phyloP scores from a whole-genome alignment of 306 rosid genomes.

The Prunus armeniaca region DNA sequence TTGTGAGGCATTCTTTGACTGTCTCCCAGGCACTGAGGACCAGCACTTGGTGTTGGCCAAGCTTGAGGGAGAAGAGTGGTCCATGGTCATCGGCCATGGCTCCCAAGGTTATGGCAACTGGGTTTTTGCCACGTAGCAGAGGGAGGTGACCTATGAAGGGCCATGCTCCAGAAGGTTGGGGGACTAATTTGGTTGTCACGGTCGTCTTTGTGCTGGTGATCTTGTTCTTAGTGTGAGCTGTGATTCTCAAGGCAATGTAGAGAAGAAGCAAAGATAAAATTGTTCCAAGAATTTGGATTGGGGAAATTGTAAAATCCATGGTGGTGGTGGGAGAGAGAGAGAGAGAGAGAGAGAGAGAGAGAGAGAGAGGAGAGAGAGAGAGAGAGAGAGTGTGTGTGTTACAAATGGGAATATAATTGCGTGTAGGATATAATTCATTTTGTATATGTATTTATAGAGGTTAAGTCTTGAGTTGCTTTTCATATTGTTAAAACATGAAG shows the following conservation, averaged over 20 bases:
- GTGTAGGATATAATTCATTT: neutral
- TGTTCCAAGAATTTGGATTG: neutral
- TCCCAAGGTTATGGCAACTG: slow-evolving; percentile 22
- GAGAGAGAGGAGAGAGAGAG: too few species aligned
- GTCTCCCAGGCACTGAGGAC: slow-evolving; percentile 24
- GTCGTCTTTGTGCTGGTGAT: neutral
- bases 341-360: too few species aligned
- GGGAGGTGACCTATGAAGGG: slow-evolving; percentile 36
- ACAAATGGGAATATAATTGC: neutral
- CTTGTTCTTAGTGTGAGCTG: neutral
- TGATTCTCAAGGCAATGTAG: neutral
- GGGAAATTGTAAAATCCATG: neutral
- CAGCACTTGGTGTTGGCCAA: slow-evolving; percentile 19
- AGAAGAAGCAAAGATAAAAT: neutral
- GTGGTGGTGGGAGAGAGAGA: neutral
- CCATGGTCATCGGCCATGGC: slow-evolving; percentile 28
- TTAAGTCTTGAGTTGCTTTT: too few species aligned
- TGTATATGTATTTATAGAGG: too few species aligned
- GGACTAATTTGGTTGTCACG: neutral
- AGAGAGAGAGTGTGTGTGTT: too few species aligned
- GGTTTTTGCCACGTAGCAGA: slow-evolving; percentile 6
- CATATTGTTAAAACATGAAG: too few species aligned
- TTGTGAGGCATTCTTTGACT: slow-evolving; percentile 23
- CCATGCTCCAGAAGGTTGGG: slow-evolving; percentile 25
- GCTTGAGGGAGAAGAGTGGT: slow-evolving; percentile 24